Evolutionary conservation across 1,139 yeast genomes (phyloP), one percentile per base, ranked within the genome.

Genomic region (Lodderomyces parapsilosis): DNA sequence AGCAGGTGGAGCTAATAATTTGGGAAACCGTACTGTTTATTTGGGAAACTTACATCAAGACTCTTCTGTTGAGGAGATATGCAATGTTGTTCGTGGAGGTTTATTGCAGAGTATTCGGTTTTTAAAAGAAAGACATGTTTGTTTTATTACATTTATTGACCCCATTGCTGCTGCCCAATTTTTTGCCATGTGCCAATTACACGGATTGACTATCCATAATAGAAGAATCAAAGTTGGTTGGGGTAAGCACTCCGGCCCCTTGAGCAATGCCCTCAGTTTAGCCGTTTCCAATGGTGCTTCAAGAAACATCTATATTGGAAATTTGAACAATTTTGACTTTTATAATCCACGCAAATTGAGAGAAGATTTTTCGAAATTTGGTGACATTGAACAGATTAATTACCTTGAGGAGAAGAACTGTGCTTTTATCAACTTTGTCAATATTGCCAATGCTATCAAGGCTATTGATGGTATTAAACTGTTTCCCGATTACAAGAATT

Each of bases 241-340:
- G 98, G 99, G 98, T 40, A 88, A 87, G 60, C 96, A 89, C 62
- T 82, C 96, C 1, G 96, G 97, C 8, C 93, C 96, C 1, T 71
- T 91, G 46, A 80, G 89, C n/a, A 83, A 86, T 51, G 85, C 87
- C 3, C 74, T 91, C 47, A 80, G 89, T 6, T 66, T 83, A 49
- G 96, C 96, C 1, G 94, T 90, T n/a, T 80, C 93, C n/a, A 83
- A 84, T 42, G 97, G 97, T 36, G 98, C 97, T 1, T 80, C 91
- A 22, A 80, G 99, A 66, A 93, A 93, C 61, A 82, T 93, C 32
- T 93, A 91, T 62, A 80, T 93, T 51, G 97, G 98, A 25, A 83
- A 72, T 53, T 71, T 73, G 42, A 57, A 55, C 43, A 71, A 73
- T 55, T 72, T 72, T 50, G 64, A 63, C 41, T 72, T 77, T 49